Evolutionary conservation across 2,329 filamentous ascomycete species (phyloP), one percentile per base, ranked within the genome.

Genomic region (Aspergillus texensis): DNA sequence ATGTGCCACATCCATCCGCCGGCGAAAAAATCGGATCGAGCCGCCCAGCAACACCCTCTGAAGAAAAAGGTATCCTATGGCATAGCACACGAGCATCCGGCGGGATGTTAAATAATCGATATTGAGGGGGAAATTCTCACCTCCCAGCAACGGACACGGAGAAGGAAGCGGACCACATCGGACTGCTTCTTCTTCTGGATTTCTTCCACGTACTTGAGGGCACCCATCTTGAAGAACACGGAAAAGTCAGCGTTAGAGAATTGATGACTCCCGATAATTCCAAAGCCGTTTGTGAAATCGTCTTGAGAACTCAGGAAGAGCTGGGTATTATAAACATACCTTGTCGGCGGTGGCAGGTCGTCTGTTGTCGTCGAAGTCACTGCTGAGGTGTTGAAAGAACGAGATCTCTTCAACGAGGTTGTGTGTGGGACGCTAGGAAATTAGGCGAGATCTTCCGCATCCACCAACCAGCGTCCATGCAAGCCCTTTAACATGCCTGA

Each of bases 181-280:
- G 93, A 97, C 91, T 99, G 95, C 93, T 99, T 99, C 93, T 97
- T 97, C 93, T 99, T 98, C 85, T 97, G 93, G 88, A 99, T 91
- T 90, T 99, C 95, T 90, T 99, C 96, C 86, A 99, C 93, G 88
- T 97, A 99, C 88, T 99, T 99, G 85, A 97, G 93, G 88, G 94
- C 94, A 92, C 95, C 95, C 95, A 97, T 97, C 89, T 94, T 65
- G 61, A 57, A 68, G 65, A 58, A 53, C 39, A n/a, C 39, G 14
- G 8, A 48, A 53, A 58, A 57, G 71, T 65, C 45, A 62, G 65
- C 61, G 39, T 67, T 56, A 61, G 10, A n/a, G n/a, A 34, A 58
- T 63, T 41, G 34, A 24, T 16, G 52, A 9, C 21, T 26, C 34
- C 30, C 19, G 34, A 45, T 32, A 45, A 46, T 57, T 30, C 30